A percentile compares a stretch with the other conserved stretches of the same genome.
Conservation (phyloP, 129 eudicot genomes). For the Artemisia argyi region DNA sequence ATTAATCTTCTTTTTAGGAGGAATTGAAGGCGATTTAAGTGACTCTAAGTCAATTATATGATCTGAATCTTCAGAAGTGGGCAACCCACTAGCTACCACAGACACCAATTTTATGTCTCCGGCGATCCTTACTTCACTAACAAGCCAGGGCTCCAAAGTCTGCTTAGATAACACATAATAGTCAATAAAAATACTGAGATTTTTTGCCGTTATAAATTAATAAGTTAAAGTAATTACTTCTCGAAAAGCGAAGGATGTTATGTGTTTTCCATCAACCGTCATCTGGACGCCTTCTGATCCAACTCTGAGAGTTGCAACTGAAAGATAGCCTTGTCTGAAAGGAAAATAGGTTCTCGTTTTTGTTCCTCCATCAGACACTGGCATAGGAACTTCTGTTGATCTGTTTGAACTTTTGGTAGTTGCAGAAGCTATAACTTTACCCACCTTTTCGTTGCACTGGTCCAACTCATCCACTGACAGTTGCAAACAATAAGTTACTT, state of each 20-base stretch:
- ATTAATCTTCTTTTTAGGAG: conserved; percentile 48
- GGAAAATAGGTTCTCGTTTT: conserved; percentile 73
- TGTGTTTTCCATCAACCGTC: conserved; percentile 97
- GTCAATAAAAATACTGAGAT: background rate
- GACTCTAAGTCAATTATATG: conserved; percentile 50
- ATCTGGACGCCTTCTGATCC: conserved; percentile 97
- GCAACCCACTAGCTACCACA: conserved; percentile 89
- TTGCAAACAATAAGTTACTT: no score
- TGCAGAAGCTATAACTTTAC: conserved; percentile 39
- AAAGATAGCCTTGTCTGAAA: conserved; percentile 81
- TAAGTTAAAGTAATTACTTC: conserved; percentile 54
- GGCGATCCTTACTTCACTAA: conserved; percentile 80
- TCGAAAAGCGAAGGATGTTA: conserved; percentile 88
- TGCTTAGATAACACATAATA: conserved; percentile 20
- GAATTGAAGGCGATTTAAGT: conserved; percentile 72
- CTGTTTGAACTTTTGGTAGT: conserved; percentile 19
- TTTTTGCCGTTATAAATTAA: background rate
- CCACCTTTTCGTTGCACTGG: conserved; percentile 79
- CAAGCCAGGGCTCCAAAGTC: conserved; percentile 99
- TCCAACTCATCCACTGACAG: conserved; percentile 77
- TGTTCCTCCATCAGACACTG: conserved; percentile 40
- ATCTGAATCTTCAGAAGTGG: conserved; percentile 89
- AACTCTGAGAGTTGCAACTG: conserved; percentile 90
- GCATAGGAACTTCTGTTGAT: conserved; percentile 38
- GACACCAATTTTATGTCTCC: conserved; percentile 87